Evolutionary conservation across 306 rosid genomes (phyloP).

Genomic region (Gleditsia sinensis): DNA sequence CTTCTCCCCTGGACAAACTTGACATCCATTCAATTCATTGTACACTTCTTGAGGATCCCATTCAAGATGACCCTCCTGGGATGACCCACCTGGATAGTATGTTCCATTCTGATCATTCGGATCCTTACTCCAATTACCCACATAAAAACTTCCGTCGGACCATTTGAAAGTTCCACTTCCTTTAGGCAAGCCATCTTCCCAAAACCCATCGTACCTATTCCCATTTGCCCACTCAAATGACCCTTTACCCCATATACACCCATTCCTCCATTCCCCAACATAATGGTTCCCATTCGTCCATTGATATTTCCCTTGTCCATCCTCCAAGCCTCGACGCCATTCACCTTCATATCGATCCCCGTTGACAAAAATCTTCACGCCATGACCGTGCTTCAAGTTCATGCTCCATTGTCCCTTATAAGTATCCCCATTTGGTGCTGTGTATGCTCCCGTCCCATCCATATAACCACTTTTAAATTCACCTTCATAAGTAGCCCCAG

Average conservation of each 20-base stretch:
- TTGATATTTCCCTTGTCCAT: conserved; percentile 75
- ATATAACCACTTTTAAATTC: conserved; percentile 81
- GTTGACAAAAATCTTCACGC: conserved; percentile 52
- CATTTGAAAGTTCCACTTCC: conserved; percentile 74
- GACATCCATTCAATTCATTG: conserved; percentile 44
- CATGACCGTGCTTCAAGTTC: conserved; percentile 86
- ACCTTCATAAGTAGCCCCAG: conserved; percentile 91
- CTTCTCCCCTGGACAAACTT: conserved; percentile 67
- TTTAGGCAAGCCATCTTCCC: conserved; percentile 80
- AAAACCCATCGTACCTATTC: conserved; percentile 67
- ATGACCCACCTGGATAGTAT: conserved; percentile 48
- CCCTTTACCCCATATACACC: conserved; percentile 75
- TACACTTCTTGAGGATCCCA: conserved; percentile 88
- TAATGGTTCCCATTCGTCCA: conserved; percentile 76
- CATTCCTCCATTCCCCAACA: conserved; percentile 87
- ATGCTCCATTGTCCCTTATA: conserved; percentile 78
- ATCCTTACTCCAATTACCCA: conserved; percentile 70
- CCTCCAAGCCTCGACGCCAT: conserved; percentile 69
- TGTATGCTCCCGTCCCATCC: conserved; percentile 79
- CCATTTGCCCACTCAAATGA: conserved; percentile 68
- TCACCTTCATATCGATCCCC: conserved; percentile 91
- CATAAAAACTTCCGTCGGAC: conserved; percentile 73
- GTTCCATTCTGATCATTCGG: conserved; percentile 63
- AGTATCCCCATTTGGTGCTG: conserved; percentile 65
- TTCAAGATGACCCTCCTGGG: conserved; percentile 47